Percentiles rank a stretch among this genome's conserved stretches.
Conservation (phyloP, 306 rosid genomes). For the Datisca glomerata region DNA sequence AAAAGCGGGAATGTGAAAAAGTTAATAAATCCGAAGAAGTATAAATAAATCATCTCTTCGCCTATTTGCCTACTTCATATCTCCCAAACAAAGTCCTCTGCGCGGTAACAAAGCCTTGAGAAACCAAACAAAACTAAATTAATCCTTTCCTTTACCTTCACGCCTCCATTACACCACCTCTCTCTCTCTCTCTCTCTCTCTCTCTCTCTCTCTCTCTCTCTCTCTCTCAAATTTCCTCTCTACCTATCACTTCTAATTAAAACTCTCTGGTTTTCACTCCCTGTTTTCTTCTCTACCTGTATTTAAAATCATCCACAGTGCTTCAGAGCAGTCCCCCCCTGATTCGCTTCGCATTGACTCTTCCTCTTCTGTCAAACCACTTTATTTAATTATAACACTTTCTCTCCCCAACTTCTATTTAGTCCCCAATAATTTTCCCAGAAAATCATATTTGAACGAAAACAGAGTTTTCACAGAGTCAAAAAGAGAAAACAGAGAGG, state of each 20-base stretch:
- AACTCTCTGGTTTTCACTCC: conserved; percentile 5
- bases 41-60: too few relatives aligned
- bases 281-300: conserved; percentile 11
- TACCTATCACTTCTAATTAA: conserved; percentile 11
- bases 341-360: conserved; percentile 10
- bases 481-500: not conserved
- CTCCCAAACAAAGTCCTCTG: not conserved
- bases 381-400: not conserved
- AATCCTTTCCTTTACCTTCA: conserved; percentile 61
- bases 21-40: too few relatives aligned
- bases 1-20: too few relatives aligned
- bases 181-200: not conserved
- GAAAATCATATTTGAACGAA: conserved; percentile 2
- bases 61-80: too few relatives aligned
- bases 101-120: too few relatives aligned
- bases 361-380: not conserved
- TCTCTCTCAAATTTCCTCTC: too few relatives aligned
- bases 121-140: too few relatives aligned
- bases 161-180: conserved; percentile 38
- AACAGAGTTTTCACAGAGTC: conserved; percentile 19
- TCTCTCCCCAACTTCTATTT: not conserved
- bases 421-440: not conserved
- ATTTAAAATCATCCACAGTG: conserved; percentile 18
- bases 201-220: conserved; percentile 3
- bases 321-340: conserved; percentile 4